Evolutionary conservation across 768 basidiomycete species (phyloP).

Genomic region (Boletus eberwhitei): DNA sequence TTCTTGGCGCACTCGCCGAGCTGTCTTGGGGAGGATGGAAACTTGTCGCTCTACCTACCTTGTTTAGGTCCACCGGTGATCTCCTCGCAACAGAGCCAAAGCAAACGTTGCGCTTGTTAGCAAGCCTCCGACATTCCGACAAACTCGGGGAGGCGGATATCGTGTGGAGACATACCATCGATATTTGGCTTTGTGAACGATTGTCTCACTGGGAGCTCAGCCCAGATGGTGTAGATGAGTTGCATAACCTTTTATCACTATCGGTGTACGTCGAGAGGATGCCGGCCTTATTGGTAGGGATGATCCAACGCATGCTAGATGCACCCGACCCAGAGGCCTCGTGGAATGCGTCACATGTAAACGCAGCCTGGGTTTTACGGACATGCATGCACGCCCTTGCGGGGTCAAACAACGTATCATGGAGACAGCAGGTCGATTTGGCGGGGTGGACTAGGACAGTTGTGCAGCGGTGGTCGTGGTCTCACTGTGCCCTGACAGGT

Average conservation of each 20-base stretch:
- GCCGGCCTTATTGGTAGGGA: slow-evolving; percentile 39
- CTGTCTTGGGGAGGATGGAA: slow-evolving; percentile 79
- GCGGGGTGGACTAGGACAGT: slow-evolving; percentile 45
- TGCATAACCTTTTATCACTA: slow-evolving; percentile 54
- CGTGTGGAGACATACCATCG: slow-evolving; percentile 55
- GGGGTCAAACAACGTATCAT: slow-evolving; percentile 39
- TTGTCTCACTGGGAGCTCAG: slow-evolving; percentile 41
- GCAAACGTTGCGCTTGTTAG: slow-evolving; percentile 47
- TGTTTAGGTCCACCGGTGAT: slow-evolving; percentile 50
- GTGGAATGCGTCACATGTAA: slow-evolving; percentile 35
- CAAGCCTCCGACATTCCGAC: slow-evolving; percentile 43
- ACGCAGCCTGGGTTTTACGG: slow-evolving; percentile 56
- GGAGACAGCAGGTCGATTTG: slow-evolving; percentile 48
- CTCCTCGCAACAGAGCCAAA: slow-evolving; percentile 44
- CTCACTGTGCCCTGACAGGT: slow-evolving; percentile 51
- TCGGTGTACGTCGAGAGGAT: slow-evolving; percentile 49
- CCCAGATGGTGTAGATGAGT: slow-evolving; percentile 44
- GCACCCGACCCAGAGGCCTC: slow-evolving; percentile 27
- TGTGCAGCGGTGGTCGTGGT: slow-evolving; percentile 55
- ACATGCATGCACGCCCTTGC: slow-evolving; percentile 52
- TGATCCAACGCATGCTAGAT: slow-evolving; percentile 43
- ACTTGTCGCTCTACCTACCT: slow-evolving; percentile 54
- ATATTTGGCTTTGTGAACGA: slow-evolving; percentile 44
- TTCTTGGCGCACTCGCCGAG: slow-evolving; percentile 62
- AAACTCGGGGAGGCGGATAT: slow-evolving; percentile 56